Conservation (phyloP, 257 asterid species). For the Marsdenia floribunda region DNA sequence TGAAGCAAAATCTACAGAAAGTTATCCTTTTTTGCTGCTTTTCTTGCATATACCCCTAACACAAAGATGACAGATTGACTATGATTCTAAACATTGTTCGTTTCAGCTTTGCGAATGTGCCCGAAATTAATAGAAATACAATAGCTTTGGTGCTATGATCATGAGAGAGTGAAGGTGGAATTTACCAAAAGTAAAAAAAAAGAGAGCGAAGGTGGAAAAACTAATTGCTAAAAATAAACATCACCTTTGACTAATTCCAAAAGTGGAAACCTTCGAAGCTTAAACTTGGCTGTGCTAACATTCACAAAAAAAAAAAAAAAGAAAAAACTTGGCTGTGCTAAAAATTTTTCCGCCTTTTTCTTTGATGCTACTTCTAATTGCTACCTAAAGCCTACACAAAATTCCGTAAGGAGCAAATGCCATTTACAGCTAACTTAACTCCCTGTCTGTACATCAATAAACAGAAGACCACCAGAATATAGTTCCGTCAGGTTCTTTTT, state of each 20-base stretch:
- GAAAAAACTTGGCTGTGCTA: neutral
- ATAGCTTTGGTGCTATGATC: too few species aligned
- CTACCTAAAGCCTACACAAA: slow-evolving; percentile 1
- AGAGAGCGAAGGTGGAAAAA: neutral
- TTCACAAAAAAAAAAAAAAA: too few species aligned
- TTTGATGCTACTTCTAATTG: neutral
- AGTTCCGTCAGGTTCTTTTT: neutral
- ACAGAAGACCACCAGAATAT: neutral
- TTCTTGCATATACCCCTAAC: too few species aligned
- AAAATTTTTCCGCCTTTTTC: neutral
- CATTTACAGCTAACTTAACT: slow-evolving; percentile 10
- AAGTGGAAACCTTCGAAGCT: slow-evolving; percentile 6
- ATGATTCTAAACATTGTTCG: neutral
- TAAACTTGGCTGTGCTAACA: neutral
- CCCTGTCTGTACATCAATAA: neutral
- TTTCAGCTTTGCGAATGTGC: neutral
- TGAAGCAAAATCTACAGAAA: too few species aligned
- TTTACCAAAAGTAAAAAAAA: too few species aligned
- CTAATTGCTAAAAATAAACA: neutral
- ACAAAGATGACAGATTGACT: too few species aligned
- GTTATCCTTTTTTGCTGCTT: too few species aligned
- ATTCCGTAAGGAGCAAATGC: neutral
- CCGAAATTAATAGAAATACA: neutral
- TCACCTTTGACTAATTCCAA: neutral
- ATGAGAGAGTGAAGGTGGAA: neutral